A percentile compares a stretch with the other conserved stretches of the same genome.
These are phyloP conservation scores for Saccharomycopsis sp. DNA, from an alignment of 805 yeast genomes.

Conservation along the genomic window DNA sequence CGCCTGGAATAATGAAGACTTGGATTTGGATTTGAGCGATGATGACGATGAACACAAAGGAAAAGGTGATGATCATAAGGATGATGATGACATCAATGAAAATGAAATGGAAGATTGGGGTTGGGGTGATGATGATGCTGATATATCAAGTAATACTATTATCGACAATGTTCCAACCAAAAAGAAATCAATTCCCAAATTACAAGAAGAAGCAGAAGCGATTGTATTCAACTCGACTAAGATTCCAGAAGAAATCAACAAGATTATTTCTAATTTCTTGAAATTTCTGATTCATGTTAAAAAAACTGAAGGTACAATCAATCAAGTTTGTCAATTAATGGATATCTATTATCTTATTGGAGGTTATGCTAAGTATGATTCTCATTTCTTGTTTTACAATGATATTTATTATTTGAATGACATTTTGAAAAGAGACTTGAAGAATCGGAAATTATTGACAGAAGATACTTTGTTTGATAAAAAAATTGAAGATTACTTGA, in stretches of 20 bases:
- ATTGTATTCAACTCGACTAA: slow-evolving; percentile 11
- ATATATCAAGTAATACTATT: not conserved
- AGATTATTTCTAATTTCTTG: slow-evolving; percentile 9
- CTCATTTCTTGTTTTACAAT: slow-evolving; percentile 20
- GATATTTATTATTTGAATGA: slow-evolving; percentile 20
- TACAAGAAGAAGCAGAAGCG: slow-evolving; percentile 1
- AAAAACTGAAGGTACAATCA: slow-evolving; percentile 5
- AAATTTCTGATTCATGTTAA: slow-evolving; percentile 6
- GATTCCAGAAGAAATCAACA: slow-evolving; percentile 17
- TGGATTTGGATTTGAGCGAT: slow-evolving; percentile 7
- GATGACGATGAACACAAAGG: slow-evolving; percentile 2
- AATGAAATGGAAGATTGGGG: slow-evolving; percentile 18
- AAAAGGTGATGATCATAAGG: not conserved
- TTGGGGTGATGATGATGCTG: slow-evolving; percentile 20
- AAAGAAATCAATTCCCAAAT: not conserved
- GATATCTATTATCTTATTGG: slow-evolving; percentile 20
- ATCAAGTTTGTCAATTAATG: slow-evolving; percentile 12
- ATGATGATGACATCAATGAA: not conserved
- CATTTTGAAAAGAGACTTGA: slow-evolving; percentile 8
- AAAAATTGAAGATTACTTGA: slow-evolving; percentile 18
- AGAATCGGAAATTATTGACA: not conserved
- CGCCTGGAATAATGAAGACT: slow-evolving; percentile 16
- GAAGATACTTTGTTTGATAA: slow-evolving; percentile 12
- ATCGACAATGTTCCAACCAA: not conserved
- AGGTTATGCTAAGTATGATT: slow-evolving; percentile 21